phyloP scores from a whole-genome alignment of 805 yeast species.

The Ogataea populi-albae region DNA sequence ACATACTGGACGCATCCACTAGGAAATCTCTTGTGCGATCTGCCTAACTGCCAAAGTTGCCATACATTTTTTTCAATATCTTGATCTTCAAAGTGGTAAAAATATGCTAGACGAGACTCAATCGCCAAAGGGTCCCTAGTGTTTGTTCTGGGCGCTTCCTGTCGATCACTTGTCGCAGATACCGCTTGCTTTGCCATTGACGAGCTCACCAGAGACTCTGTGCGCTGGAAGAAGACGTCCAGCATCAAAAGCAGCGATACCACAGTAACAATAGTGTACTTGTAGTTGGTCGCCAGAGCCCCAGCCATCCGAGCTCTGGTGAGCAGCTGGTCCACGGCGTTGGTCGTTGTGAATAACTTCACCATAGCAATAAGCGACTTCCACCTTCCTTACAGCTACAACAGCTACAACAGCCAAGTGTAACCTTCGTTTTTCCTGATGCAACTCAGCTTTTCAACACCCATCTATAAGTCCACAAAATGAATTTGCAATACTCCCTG shows the following conservation, averaged over 20 bases:
- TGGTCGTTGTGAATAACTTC: neutral
- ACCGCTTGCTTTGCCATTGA: too few relatives aligned
- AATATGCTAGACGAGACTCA: conserved; percentile 15
- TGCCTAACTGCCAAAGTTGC: conserved; percentile 15
- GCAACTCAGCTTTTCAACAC: too few relatives aligned
- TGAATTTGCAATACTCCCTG: too few relatives aligned
- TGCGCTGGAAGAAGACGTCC: neutral
- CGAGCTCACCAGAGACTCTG: too few relatives aligned
- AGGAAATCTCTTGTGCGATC: conserved; percentile 9
- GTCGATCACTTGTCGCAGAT: too few relatives aligned
- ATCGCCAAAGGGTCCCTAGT: conserved; percentile 13
- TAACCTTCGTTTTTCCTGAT: too few relatives aligned
- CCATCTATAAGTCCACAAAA: too few relatives aligned
- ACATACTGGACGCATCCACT: conserved; percentile 4
- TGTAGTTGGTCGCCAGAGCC: conserved; percentile 2
- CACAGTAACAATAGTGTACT: conserved; percentile 3
- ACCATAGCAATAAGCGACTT: too few relatives aligned
- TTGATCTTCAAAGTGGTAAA: conserved; percentile 14
- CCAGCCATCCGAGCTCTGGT: conserved; percentile 1
- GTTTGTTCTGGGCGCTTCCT: conserved; percentile 8
- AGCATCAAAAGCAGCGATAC: neutral
- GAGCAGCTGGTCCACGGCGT: conserved; percentile 1
- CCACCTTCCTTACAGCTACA: too few relatives aligned
- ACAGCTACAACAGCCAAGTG: too few relatives aligned
- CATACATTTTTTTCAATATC: conserved; percentile 18